Evolutionary conservation across 805 yeast species (phyloP).

Genomic region (Limtongozyma cylindracea): DNA sequence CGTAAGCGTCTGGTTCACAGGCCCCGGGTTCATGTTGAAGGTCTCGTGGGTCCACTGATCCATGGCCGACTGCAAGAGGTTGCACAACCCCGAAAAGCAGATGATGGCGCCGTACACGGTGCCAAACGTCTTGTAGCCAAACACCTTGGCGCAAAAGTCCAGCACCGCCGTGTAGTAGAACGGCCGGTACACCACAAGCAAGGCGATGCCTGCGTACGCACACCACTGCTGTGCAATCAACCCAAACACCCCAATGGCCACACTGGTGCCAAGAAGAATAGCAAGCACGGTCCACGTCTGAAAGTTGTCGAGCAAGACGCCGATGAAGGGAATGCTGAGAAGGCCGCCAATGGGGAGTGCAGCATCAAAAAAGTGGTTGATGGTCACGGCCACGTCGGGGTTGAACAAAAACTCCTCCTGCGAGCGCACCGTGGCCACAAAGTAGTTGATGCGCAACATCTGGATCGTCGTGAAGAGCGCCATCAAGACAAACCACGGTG

Average conservation of each 20-base stretch:
- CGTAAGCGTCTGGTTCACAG: constrained; percentile 22
- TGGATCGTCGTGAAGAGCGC: constrained; percentile 40
- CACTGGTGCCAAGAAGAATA: constrained; percentile 13
- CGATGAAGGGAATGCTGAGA: constrained; percentile 26
- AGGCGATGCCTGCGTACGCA: constrained; percentile 34
- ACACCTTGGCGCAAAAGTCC: constrained; percentile 35
- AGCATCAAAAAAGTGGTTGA: constrained; percentile 22
- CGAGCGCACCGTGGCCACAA: constrained; percentile 31
- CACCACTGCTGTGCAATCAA: constrained; percentile 18
- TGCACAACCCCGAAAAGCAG: constrained; percentile 23
- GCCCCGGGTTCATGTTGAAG: constrained; percentile 28
- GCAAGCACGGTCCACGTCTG: constrained; percentile 18
- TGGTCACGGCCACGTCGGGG: constrained; percentile 8
- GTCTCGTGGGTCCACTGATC: constrained; percentile 23
- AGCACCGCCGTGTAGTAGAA: constrained; percentile 30
- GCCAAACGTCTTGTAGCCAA: constrained; percentile 36
- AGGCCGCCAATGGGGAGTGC: constrained; percentile 33
- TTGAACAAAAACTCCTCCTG: constrained; percentile 24
- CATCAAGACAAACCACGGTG: constrained; percentile 64
- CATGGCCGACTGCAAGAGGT: constrained; percentile 18
- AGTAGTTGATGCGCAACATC: constrained; percentile 30
- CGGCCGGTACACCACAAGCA: constrained; percentile 29
- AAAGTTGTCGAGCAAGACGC: constrained; percentile 20
- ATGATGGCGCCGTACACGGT: constrained; percentile 31
- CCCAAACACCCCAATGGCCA: constrained; percentile 22